These are phyloP conservation scores for Thielaviopsis euricoi DNA, from an alignment of 2,329 filamentous ascomycete species.

Conservation along the genomic window DNA sequence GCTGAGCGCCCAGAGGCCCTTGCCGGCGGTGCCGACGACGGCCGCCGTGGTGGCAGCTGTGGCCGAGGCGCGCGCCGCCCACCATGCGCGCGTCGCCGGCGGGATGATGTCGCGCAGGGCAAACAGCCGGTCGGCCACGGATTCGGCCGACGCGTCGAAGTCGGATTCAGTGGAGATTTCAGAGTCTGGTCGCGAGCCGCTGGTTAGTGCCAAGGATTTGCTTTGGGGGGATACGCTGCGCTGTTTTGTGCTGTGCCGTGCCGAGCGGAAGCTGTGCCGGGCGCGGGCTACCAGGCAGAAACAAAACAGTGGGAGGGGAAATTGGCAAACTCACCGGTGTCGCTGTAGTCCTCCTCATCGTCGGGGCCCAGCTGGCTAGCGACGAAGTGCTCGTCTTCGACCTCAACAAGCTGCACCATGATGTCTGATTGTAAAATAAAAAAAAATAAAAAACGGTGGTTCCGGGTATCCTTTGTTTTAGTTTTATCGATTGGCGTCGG, in stretches of 20 bases:
- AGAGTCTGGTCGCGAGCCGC: conserved; percentile 43
- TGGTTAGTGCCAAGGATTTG: too few relatives aligned
- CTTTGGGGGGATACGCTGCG: too few relatives aligned
- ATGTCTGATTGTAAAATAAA: conserved; percentile 22
- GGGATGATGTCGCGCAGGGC: conserved; percentile 64
- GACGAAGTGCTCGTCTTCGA: conserved; percentile 90
- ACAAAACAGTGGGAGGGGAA: too few relatives aligned
- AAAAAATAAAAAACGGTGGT: neutral
- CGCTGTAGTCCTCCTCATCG: conserved; percentile 83
- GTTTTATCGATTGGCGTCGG: too few relatives aligned
- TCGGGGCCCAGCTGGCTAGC: conserved; percentile 51
- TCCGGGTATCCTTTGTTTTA: too few relatives aligned
- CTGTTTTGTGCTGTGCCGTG: too few relatives aligned
- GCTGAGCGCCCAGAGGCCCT: conserved; percentile 78
- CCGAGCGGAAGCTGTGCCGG: too few relatives aligned
- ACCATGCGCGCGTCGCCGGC: conserved; percentile 51
- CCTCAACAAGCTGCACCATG: conserved; percentile 96
- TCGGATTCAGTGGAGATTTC: conserved; percentile 72
- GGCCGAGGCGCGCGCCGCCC: conserved; percentile 44
- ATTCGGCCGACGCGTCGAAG: conserved; percentile 41
- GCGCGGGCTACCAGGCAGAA: too few relatives aligned
- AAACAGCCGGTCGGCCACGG: conserved; percentile 50
- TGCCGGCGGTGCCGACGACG: conserved; percentile 57
- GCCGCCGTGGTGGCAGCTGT: conserved; percentile 32
- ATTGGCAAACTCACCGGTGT: conserved; percentile 52